Conservation (phyloP, 257 asterid species). For the Solanum pennellii region DNA sequence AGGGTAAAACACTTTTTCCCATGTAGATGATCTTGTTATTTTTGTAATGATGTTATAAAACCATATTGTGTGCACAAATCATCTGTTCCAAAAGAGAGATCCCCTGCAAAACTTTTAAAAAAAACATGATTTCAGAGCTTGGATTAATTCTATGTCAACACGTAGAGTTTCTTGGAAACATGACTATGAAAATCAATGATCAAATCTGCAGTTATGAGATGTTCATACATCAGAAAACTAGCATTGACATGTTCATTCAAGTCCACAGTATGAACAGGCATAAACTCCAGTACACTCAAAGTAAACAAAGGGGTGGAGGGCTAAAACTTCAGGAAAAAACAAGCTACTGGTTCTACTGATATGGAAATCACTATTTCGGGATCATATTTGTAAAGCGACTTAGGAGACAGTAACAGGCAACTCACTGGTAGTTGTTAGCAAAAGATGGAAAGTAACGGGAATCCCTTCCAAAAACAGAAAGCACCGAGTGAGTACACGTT, state of each 20-base stretch:
- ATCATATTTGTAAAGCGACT: not conserved
- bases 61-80: not conserved
- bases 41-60: not conserved
- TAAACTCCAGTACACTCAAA: not conserved
- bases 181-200: not conserved
- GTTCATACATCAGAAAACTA: not conserved
- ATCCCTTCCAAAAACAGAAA: not conserved
- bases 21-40: not conserved
- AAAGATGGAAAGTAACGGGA: not conserved
- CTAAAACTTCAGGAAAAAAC: not conserved
- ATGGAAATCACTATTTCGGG: not conserved
- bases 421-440: not conserved
- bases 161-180: not conserved
- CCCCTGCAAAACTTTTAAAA: not conserved
- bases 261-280: not conserved
- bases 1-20: not conserved
- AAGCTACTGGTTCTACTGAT: not conserved
- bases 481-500: not conserved
- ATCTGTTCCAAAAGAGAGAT: not conserved
- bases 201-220: not conserved
- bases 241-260: not conserved
- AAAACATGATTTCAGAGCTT: not conserved
- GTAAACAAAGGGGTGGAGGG: not conserved
- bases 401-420: not conserved
- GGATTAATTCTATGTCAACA: not conserved